These are phyloP conservation scores for Lophiostoma macrostomum DNA, from an alignment of 495 filamentous ascomycete species.

Conservation along the genomic window DNA sequence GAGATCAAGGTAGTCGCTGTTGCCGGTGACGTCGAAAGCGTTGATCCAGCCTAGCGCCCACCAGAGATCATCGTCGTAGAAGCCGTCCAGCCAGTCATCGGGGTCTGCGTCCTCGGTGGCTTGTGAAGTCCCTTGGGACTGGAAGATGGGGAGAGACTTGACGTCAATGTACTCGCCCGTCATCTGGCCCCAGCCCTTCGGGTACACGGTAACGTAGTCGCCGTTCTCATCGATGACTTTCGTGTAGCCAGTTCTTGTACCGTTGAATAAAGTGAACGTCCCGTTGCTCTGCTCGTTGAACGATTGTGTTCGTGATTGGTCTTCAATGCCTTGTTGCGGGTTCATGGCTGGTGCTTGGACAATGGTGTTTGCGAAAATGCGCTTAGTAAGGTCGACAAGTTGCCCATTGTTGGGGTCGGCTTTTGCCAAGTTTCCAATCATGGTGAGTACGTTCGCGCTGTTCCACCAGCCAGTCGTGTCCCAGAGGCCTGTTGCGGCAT, in stretches of 20 bases:
- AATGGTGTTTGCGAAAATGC: constrained; percentile 42
- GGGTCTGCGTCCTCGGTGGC: constrained; percentile 10
- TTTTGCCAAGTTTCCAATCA: constrained; percentile 59
- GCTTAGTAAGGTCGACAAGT: constrained; percentile 19
- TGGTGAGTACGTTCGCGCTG: constrained; percentile 64
- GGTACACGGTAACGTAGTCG: constrained; percentile 1
- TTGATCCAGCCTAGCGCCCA: constrained; percentile 39
- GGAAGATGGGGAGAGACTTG: constrained; percentile 1
- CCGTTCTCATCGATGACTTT: constrained; percentile 3
- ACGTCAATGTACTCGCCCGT: constrained; percentile 1
- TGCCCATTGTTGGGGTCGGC: constrained; percentile 40
- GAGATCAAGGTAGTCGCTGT: constrained; percentile 39
- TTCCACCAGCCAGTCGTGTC: constrained; percentile 73
- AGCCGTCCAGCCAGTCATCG: constrained; percentile 35
- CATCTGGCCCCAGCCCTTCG: constrained; percentile 4
- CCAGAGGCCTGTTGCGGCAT: constrained; percentile 60
- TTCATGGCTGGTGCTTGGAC: constrained; percentile 39
- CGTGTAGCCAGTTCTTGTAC: constrained; percentile 2
- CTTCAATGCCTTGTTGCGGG: constrained; percentile 21
- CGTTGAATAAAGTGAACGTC: not conserved
- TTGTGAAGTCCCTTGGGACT: too few relatives aligned
- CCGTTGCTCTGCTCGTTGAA: not conserved
- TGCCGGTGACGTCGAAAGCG: constrained; percentile 36
- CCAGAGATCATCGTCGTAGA: constrained; percentile 44
- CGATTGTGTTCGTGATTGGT: not conserved